A percentile compares a stretch with the other conserved stretches of the same genome.
Evolutionary conservation across 2,329 filamentous ascomycete genomes (phyloP).

Genomic region (Graphilbum fragrans): DNA sequence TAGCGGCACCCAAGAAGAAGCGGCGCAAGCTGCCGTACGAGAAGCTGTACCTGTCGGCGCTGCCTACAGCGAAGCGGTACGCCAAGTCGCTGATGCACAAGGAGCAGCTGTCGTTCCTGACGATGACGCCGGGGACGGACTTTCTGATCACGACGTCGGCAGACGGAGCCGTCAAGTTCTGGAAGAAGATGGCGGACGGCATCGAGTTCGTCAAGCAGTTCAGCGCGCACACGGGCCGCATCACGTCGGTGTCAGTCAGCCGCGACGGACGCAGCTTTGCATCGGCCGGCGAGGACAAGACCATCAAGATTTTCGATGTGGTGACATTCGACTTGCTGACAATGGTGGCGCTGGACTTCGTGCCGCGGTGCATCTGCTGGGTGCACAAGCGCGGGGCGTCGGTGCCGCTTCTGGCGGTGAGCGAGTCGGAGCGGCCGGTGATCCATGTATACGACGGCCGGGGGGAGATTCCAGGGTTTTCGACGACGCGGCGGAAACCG

Average conservation of each 20-base stretch:
- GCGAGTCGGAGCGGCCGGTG: slow-evolving; percentile 57
- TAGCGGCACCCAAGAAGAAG: slow-evolving; percentile 76
- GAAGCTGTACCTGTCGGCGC: slow-evolving; percentile 83
- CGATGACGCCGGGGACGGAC: slow-evolving; percentile 80
- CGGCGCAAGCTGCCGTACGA: slow-evolving; percentile 83
- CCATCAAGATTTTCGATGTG: slow-evolving; percentile 69
- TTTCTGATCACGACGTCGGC: slow-evolving; percentile 90
- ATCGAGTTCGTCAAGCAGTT: slow-evolving; percentile 99
- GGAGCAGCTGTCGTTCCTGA: slow-evolving; percentile 81
- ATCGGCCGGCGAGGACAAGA: slow-evolving; percentile 67
- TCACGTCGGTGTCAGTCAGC: slow-evolving; percentile 73
- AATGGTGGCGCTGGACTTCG: slow-evolving; percentile 66
- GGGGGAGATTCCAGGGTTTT: slow-evolving; percentile 58
- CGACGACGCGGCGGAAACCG: neutral
- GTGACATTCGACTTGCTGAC: slow-evolving; percentile 80
- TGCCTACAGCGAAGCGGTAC: slow-evolving; percentile 72
- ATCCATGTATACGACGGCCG: slow-evolving; percentile 84
- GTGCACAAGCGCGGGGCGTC: slow-evolving; percentile 82
- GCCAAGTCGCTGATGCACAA: slow-evolving; percentile 98
- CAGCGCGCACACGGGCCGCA: slow-evolving; percentile 76
- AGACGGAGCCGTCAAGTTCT: slow-evolving; percentile 98
- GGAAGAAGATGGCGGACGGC: slow-evolving; percentile 86
- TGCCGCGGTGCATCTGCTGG: slow-evolving; percentile 78
- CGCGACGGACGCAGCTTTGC: slow-evolving; percentile 89
- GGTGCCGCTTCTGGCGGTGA: slow-evolving; percentile 72